Base-by-base conservation (phyloP, 2,329 filamentous ascomycete species). In the Cladosporium sp. region DNA sequence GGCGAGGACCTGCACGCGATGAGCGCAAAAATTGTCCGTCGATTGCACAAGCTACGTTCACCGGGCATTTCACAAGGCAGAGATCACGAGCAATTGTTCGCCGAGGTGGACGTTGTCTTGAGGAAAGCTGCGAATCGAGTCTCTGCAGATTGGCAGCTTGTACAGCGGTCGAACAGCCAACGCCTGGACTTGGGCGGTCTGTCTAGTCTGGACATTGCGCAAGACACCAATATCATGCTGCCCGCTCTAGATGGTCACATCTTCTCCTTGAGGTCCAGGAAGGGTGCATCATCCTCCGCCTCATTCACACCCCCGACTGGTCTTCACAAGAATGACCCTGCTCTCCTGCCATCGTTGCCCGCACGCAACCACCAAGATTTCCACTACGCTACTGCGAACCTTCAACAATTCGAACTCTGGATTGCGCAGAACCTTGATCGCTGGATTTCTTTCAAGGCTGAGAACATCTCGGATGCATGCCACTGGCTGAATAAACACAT, bases 61-160 rank as follows among this genome's bases (percentile, higher is more conserved):
- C 2, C 36, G 8, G 11, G 11, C 15, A 18, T 7, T 26, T 26
- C 1, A 24, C 26, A 18, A 7, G 15, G 11, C 15, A 3, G 24
- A 10, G 12, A 34, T 2, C 82, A 90, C 0, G 81, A 86, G 0
- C 89, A 91, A 59, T 83, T 90, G 0, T 81, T 80, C 14, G 83
- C 86, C 73, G 72, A 76, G 0, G 72, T 63, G 18, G 41, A 65
- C 7, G 24, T 2, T n/a, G 61, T 24, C 38, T 15, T 71, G 54
- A 7, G 63, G 38, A 1, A 65, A 8, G 26, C 64, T 10, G n/a
- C 59, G 8, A 7, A 2, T n/a, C 28, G 30, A 10, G 51, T 68
- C 59, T n/a, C 41, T 6, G 28, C 28, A 28, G 28, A 28, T 28
- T 28, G 28, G 28, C 28, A 28, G 28, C 28, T 28, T 28, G 28